Base-by-base conservation (phyloP, 2,329 filamentous ascomycete genomes). In the Pochonia chlamydosporia region DNA sequence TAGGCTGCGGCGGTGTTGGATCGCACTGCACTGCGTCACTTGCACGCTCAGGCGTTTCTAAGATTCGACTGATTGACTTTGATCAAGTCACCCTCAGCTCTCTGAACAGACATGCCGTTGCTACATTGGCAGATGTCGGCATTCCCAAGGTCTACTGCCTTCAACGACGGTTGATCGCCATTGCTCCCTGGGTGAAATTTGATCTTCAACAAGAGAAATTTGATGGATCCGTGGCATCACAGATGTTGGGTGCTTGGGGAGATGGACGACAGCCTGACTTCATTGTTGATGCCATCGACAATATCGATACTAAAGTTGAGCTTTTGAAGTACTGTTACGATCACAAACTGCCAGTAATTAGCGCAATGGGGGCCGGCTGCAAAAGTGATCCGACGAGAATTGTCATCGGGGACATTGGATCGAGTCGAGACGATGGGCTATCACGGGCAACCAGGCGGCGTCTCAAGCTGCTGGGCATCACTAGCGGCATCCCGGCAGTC, bases 241-340 rank as follows among this genome's bases (percentile, higher is more conserved):
- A 69, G 10, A 71, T 96, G 52, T 71, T 99, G 36, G 80, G 71
- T 0, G 73, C 80, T 0, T 90, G 89, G 83, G 67, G 70, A 36
- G 73, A 67, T 5, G 81, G 73, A 14, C 79, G 77, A 61, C 76
- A 76, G 57, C 90, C 91, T 1, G 85, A 92, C 58, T 99, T 85
- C 60, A 82, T 99, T n/a, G 81, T 99, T 30, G 93, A 99, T 67
- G 95, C 92, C 20, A 99, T 99, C 55, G 93, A 99, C 67, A 97
- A 99, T 62, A 97, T 99, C 52, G 89, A 96, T 44, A 95, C 89
- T 46, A 99, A 99, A 70, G 92, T 99, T 3, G 86, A 85, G 16
- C 72, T 99, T 46, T 74, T 99, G 35, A 84, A 89, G 59, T 95
- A 95, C 69, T 99, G 93, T 68, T 77, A 91, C 62, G 79, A 83